phyloP scores from a whole-genome alignment of 106 monocot genomes.

The Dactylorhiza incarnata region DNA sequence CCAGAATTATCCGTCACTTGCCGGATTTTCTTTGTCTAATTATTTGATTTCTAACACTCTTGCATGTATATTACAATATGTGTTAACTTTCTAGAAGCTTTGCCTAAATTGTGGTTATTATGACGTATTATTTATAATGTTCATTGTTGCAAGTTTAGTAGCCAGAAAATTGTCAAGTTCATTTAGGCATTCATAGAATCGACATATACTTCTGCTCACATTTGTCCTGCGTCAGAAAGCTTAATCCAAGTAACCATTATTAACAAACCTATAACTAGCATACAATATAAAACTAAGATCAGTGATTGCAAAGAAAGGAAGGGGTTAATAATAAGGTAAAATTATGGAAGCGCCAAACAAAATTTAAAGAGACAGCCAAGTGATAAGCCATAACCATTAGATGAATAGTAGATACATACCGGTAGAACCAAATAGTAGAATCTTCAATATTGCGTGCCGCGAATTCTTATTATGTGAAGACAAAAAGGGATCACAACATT shows the following conservation, averaged over 20 bases:
- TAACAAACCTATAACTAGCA: not conserved
- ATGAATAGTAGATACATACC: slow-evolving; percentile 6
- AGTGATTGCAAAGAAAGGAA: not conserved
- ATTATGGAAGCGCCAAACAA: not conserved
- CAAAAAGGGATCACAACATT: not conserved
- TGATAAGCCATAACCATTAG: not conserved
- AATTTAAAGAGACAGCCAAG: not conserved
- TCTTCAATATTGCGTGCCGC: slow-evolving; percentile 5
- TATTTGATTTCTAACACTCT: no score
- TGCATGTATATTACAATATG: no score
- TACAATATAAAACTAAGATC: not conserved
- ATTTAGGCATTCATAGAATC: no score
- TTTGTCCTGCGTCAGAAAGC: not conserved
- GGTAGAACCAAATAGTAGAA: slow-evolving; percentile 4
- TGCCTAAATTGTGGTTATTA: no score
- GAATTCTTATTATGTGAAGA: not conserved
- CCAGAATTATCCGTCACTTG: no score
- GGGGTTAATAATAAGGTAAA: not conserved
- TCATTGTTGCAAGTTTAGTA: no score
- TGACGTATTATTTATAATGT: no score
- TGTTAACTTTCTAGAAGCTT: no score
- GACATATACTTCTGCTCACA: no score
- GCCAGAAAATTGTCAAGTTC: no score
- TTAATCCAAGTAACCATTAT: not conserved
- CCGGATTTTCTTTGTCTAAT: no score